Percentiles rank a stretch among this genome's conserved stretches.
These are phyloP conservation scores for Davidsoniella virescens DNA, from an alignment of 2,329 filamentous ascomycete genomes.

Conservation along the genomic window DNA sequence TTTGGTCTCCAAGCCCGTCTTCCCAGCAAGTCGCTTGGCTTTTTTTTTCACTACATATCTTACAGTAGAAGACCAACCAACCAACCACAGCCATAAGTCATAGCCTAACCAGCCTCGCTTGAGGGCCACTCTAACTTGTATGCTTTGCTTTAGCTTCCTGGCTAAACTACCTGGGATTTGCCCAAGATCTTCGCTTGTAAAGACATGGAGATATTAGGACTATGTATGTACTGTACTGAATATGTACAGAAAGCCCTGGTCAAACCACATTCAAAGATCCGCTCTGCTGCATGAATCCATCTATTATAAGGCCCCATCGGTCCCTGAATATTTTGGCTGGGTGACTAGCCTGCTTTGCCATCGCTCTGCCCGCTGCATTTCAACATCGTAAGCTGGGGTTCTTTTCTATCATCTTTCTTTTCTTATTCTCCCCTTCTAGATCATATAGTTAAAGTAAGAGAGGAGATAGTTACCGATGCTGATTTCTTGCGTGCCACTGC, in stretches of 20 bases:
- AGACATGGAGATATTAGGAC: not conserved
- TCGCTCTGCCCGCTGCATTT: not conserved
- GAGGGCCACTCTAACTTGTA: not conserved
- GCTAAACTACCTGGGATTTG: not conserved
- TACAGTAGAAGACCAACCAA: not conserved
- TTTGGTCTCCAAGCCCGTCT: too few species aligned
- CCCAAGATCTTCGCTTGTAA: not conserved
- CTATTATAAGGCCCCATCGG: not conserved
- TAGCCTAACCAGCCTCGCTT: conserved; percentile 2
- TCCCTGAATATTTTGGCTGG: too few species aligned
- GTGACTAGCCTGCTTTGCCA: too few species aligned
- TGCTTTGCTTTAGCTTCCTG: not conserved
- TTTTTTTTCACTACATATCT: not conserved
- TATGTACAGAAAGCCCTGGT: not conserved
- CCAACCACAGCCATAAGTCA: not conserved
- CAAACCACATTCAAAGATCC: not conserved
- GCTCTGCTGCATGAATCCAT: conserved; percentile 1
- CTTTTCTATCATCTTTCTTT: not conserved
- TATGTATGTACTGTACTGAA: too few species aligned
- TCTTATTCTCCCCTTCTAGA: not conserved
- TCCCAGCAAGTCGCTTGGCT: too few species aligned
- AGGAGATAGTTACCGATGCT: too few species aligned
- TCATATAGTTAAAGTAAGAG: not conserved
- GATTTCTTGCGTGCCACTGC: not conserved
- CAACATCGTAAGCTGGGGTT: not conserved